Evolutionary conservation across 306 rosid species (phyloP).

Genomic region (Casuarina equisetifolia): DNA sequence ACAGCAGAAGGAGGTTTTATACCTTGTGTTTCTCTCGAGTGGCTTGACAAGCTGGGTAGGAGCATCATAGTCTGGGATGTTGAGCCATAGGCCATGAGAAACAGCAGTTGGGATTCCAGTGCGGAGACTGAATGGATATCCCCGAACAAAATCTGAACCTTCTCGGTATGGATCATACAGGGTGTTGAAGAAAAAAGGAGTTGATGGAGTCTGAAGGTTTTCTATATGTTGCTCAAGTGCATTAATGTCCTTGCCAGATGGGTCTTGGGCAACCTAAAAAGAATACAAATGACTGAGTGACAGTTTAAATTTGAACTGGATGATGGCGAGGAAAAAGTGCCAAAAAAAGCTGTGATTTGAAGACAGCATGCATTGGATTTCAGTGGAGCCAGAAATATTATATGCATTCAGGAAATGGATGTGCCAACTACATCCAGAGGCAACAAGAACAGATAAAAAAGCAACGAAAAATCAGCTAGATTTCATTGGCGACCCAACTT

Average conservation of each 20-base stretch:
- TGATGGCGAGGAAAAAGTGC: neutral
- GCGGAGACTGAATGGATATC: slow-evolving; percentile 79
- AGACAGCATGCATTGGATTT: neutral
- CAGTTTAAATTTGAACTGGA: neutral
- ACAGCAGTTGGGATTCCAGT: slow-evolving; percentile 75
- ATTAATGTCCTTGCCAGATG: slow-evolving; percentile 71
- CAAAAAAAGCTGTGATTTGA: neutral
- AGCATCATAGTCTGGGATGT: slow-evolving; percentile 87
- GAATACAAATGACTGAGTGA: neutral
- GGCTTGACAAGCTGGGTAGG: slow-evolving; percentile 94
- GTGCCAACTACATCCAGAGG: neutral
- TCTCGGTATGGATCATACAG: slow-evolving; percentile 83
- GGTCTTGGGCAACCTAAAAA: slow-evolving; percentile 77
- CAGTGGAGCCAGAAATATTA: neutral
- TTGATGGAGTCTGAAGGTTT: slow-evolving; percentile 72
- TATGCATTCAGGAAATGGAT: neutral
- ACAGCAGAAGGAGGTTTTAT: slow-evolving; percentile 10
- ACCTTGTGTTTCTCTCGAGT: slow-evolving; percentile 74
- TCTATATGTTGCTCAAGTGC: slow-evolving; percentile 78
- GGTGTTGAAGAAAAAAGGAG: slow-evolving; percentile 83
- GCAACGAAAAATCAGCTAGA: neutral
- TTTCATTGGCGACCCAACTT: slow-evolving; percentile 1
- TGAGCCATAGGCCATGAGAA: slow-evolving; percentile 90
- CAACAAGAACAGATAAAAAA: neutral
- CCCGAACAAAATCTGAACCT: slow-evolving; percentile 81